A percentile compares a stretch with the other conserved stretches of the same genome.
Evolutionary conservation across 768 basidiomycete genomes (phyloP).

Genomic region (Pulveroboletus sp.): DNA sequence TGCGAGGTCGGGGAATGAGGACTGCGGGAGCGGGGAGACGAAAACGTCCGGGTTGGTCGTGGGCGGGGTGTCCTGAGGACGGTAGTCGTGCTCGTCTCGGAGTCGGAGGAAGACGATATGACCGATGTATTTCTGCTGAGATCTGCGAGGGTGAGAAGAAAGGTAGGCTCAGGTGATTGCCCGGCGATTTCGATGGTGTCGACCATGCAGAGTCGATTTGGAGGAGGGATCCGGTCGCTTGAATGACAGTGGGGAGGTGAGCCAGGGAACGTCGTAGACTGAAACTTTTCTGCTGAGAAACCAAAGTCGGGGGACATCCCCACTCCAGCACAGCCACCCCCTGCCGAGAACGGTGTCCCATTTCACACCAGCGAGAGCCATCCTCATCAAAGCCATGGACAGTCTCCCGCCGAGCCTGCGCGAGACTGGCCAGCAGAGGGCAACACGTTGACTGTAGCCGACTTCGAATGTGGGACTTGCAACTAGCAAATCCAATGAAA

Average conservation of each 20-base stretch:
- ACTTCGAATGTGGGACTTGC: too few relatives aligned
- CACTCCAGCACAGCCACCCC: slow-evolving; percentile 21
- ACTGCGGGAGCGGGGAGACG: slow-evolving; percentile 57
- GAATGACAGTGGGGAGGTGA: neutral
- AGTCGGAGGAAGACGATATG: slow-evolving; percentile 62
- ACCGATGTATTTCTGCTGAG: slow-evolving; percentile 74
- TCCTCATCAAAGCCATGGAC: too few relatives aligned
- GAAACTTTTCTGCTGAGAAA: slow-evolving; percentile 14
- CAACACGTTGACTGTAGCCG: too few relatives aligned
- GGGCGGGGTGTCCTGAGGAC: slow-evolving; percentile 41
- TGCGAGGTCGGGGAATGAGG: slow-evolving; percentile 39
- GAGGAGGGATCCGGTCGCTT: neutral
- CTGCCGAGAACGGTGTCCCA: slow-evolving; percentile 7
- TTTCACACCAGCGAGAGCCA: too few relatives aligned
- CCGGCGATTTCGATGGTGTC: neutral
- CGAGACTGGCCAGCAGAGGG: too few relatives aligned
- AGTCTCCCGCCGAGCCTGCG: too few relatives aligned
- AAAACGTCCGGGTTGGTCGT: slow-evolving; percentile 57
- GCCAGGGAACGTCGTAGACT: neutral
- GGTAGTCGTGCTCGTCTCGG: slow-evolving; percentile 40
- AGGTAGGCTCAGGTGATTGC: slow-evolving; percentile 10
- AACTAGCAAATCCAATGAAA: too few relatives aligned
- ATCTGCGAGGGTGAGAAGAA: slow-evolving; percentile 48
- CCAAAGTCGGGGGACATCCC: slow-evolving; percentile 3
- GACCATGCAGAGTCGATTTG: slow-evolving; percentile 4